Conservation (phyloP, 805 yeast species). For the Teunomyces stri region DNA sequence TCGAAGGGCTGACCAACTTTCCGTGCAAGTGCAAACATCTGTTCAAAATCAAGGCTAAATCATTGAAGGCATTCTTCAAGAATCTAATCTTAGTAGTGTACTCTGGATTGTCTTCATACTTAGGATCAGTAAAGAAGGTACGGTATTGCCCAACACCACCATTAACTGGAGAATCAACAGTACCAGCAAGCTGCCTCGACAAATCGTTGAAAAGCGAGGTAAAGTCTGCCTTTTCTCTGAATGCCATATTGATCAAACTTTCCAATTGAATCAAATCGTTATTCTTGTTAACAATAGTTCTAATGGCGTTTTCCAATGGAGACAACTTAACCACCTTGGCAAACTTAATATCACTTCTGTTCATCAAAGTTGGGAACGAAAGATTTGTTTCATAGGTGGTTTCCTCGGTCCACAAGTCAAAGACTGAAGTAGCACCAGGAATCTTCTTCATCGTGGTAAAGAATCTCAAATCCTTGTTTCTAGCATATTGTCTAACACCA, state of each 20-base stretch:
- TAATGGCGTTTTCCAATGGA: slow-evolving; percentile 81
- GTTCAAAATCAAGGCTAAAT: slow-evolving; percentile 61
- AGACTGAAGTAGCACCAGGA: slow-evolving; percentile 69
- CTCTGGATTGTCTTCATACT: slow-evolving; percentile 31
- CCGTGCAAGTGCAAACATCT: slow-evolving; percentile 71
- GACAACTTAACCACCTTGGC: slow-evolving; percentile 56
- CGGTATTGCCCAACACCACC: slow-evolving; percentile 89
- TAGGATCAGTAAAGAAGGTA: slow-evolving; percentile 52
- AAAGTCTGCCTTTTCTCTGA: slow-evolving; percentile 50
- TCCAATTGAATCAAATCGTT: slow-evolving; percentile 72
- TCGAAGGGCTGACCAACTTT: slow-evolving; percentile 51
- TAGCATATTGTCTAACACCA: slow-evolving; percentile 71
- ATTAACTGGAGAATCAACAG: slow-evolving; percentile 89
- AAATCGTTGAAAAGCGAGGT: slow-evolving; percentile 56
- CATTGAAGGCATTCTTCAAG: slow-evolving; percentile 57
- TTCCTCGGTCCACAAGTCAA: slow-evolving; percentile 87
- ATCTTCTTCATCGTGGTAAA: slow-evolving; percentile 69
- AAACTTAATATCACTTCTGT: slow-evolving; percentile 67
- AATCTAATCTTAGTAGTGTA: slow-evolving; percentile 30
- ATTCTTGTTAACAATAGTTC: slow-evolving; percentile 63
- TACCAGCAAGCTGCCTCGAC: slow-evolving; percentile 73
- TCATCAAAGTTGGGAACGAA: slow-evolving; percentile 86
- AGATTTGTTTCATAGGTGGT: slow-evolving; percentile 70
- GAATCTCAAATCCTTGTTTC: slow-evolving; percentile 67
- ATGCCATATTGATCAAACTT: slow-evolving; percentile 51